Conservation (phyloP, 192 early-diverging fungal genomes). For the Coemansia sp. region DNA sequence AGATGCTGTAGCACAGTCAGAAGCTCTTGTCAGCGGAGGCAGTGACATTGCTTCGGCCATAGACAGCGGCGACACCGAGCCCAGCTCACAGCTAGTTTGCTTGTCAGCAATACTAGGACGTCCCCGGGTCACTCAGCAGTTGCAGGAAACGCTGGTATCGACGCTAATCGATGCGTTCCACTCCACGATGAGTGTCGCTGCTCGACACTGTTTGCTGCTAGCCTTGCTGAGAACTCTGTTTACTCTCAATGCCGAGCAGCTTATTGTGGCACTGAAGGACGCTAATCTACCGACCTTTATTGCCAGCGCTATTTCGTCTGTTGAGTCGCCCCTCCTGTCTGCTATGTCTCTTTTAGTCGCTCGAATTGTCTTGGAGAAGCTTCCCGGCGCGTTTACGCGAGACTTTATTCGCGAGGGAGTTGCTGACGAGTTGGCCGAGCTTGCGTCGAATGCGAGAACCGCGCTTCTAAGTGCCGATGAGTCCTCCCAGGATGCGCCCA, state of each 20-base stretch:
- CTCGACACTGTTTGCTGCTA: constrained; percentile 67
- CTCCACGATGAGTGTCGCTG: constrained; percentile 61
- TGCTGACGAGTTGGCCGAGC: constrained; percentile 57
- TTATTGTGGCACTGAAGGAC: constrained; percentile 53
- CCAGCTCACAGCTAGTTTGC: not conserved
- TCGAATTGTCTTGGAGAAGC: constrained; percentile 61
- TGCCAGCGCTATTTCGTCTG: constrained; percentile 15
- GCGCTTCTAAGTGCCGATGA: not conserved
- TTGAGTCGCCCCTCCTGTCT: constrained; percentile 20
- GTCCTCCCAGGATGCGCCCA: not conserved
- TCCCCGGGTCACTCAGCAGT: constrained; percentile 14
- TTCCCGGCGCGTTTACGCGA: constrained; percentile 57
- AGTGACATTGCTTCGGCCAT: not conserved
- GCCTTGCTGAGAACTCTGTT: constrained; percentile 59
- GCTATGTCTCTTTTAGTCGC: constrained; percentile 48
- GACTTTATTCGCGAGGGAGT: constrained; percentile 80
- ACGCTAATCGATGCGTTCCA: constrained; percentile 71
- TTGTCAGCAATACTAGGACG: constrained; percentile 8
- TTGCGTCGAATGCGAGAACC: constrained; percentile 18
- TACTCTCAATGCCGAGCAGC: constrained; percentile 43
- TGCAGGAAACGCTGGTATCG: constrained; percentile 59
- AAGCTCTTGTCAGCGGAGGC: constrained; percentile 3
- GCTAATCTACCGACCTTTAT: constrained; percentile 21
- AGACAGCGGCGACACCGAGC: not conserved
- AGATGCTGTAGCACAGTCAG: not conserved